Conservation (phyloP, 305 asterid species). For the Solanum aculeatissimum region DNA sequence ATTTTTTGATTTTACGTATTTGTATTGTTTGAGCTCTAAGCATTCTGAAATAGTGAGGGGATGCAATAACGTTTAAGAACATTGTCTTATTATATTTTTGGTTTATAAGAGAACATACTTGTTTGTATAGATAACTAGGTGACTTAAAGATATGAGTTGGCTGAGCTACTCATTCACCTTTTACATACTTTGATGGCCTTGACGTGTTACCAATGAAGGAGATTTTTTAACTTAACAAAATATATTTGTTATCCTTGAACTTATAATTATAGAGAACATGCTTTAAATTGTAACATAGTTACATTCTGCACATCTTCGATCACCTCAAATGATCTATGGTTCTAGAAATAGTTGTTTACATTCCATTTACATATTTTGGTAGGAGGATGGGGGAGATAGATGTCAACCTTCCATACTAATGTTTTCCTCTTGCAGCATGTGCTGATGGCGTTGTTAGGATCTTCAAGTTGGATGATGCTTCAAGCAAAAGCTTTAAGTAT, state of each 20-base stretch:
- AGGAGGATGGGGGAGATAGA: background rate
- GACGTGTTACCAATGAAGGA: background rate
- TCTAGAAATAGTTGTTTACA: background rate
- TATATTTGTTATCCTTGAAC: background rate
- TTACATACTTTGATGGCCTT: background rate
- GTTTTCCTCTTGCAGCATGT: conserved; percentile 46
- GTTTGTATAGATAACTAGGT: background rate
- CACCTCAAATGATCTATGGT: background rate
- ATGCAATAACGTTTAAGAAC: background rate
- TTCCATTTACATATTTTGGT: background rate
- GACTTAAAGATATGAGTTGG: background rate
- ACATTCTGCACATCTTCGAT: background rate
- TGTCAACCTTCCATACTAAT: background rate
- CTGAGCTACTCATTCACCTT: background rate
- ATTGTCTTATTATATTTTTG: background rate
- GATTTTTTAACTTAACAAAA: background rate
- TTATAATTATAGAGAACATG: background rate
- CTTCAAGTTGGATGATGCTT: conserved; percentile 88
- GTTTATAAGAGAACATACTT: background rate
- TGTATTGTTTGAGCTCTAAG: background rate
- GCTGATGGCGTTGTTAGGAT: conserved; percentile 86
- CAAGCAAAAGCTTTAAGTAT: conserved; percentile 98
- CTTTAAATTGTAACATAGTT: background rate
- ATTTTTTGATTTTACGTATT: background rate
- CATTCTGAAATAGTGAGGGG: background rate